Conservation (phyloP, 441 rosid genomes). For the Euphorbia schlechtendalii region DNA sequence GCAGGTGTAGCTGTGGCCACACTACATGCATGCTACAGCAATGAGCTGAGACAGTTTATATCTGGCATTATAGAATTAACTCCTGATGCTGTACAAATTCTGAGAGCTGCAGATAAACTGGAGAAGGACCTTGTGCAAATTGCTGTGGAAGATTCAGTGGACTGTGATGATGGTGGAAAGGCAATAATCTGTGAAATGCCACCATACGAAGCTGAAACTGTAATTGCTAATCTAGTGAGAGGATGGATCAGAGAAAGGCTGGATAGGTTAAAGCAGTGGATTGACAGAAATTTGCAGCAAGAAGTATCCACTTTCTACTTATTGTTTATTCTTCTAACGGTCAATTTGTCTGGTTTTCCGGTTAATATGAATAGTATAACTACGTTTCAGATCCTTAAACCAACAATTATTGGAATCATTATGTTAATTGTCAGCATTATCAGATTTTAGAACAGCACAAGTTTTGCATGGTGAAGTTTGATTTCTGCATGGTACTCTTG, state of each 20-base stretch:
- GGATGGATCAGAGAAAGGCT: slow-evolving; percentile 72
- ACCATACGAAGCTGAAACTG: slow-evolving; percentile 86
- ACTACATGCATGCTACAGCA: slow-evolving; percentile 89
- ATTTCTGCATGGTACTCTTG: neutral
- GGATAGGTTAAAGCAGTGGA: slow-evolving; percentile 86
- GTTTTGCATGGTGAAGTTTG: neutral
- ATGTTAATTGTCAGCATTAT: neutral
- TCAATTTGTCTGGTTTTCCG: neutral
- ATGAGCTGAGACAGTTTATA: slow-evolving; percentile 83
- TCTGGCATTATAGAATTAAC: slow-evolving; percentile 75
- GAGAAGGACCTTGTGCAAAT: slow-evolving; percentile 98
- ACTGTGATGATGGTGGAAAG: slow-evolving; percentile 98
- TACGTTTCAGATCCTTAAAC: neutral
- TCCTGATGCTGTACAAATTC: slow-evolving; percentile 80
- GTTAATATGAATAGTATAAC: neutral
- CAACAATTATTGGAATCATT: neutral
- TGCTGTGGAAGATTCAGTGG: slow-evolving; percentile 97
- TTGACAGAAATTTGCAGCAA: slow-evolving; percentile 81
- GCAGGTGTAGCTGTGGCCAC: slow-evolving; percentile 99
- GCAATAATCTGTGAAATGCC: slow-evolving; percentile 98
- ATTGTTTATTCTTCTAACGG: slow-evolving; percentile 6
- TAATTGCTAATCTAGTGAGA: slow-evolving; percentile 83
- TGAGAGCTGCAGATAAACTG: slow-evolving; percentile 94
- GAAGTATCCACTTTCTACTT: slow-evolving; percentile 44
- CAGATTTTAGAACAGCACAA: neutral